A percentile compares a stretch with the other conserved stretches of the same genome.
These are phyloP conservation scores for Citrus inodora DNA, from an alignment of 345 rosid species.

Conservation along the genomic window DNA sequence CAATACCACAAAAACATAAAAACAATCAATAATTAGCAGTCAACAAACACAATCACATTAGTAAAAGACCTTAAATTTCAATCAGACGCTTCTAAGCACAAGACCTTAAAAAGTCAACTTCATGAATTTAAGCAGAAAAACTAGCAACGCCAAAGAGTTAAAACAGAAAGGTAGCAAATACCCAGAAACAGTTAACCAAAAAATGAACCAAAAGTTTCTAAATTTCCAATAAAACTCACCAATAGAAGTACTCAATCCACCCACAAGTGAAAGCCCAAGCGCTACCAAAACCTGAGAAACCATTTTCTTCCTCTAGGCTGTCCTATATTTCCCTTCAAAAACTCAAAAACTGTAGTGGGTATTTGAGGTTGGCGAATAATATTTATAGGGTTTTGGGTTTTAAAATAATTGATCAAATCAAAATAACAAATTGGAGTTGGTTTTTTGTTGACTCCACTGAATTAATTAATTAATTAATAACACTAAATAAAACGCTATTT, in stretches of 20 bases:
- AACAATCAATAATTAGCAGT: neutral
- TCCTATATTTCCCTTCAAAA: conserved; percentile 5
- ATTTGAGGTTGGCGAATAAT: neutral
- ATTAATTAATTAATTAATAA: neutral
- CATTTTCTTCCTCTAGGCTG: conserved; percentile 30
- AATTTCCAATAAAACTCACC: conserved; percentile 30
- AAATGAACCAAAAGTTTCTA: neutral
- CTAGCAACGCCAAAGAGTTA: neutral
- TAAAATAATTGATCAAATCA: neutral
- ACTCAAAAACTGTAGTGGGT: neutral
- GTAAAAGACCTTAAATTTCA: neutral
- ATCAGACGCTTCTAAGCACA: too few species aligned
- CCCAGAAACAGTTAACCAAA: neutral
- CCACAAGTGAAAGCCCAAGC: conserved; percentile 60
- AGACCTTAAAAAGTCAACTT: neutral
- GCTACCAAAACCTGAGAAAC: conserved; percentile 71
- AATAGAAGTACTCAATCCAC: conserved; percentile 69
- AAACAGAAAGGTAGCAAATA: neutral
- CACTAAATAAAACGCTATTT: neutral
- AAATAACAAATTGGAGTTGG: neutral
- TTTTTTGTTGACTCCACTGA: neutral
- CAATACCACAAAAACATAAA: neutral
- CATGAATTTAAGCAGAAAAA: neutral
- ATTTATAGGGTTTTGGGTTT: conserved; percentile 2
- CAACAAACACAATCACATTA: neutral